Evolutionary conservation across 306 rosid genomes (phyloP), one percentile per base, ranked within the genome.

Genomic region (Neltuma alba): DNA sequence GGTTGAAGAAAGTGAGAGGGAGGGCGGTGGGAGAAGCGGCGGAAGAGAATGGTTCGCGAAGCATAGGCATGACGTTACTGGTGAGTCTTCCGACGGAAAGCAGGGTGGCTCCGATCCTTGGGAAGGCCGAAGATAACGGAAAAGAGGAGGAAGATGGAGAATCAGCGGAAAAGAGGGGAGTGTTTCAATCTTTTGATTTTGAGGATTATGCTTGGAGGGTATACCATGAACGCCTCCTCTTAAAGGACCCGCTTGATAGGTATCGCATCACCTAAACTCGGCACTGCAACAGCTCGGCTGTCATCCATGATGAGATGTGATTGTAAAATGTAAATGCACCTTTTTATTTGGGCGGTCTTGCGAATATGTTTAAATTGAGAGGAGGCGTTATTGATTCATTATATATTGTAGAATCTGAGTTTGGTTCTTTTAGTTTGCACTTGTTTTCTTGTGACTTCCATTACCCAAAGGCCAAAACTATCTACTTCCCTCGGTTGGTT

Each of bases 151-250:
- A 52, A 5, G 15, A 36, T 5, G 84, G 33, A 7, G 75, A 71
- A n/a, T 5, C 7, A 20, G 69, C 13, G 18, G 70, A 72, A 52
- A 54, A 79, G 57, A 50, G 25, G 69, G 75, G 50, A 57, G 41
- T 84, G 80, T 94, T 94, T 68, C 84, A 87, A 50, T 80, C 92
- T 9, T 88, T 94, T 80, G 86, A 79, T 47, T 91, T 94, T 61
- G 98, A 94, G 78, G 94, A 92, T 72, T 94, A 94, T 50, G 97
- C 98, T 27, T 92, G 96, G 97, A 90, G 91, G 79, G 89, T 83
- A 16, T 89, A 83, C 74, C 96, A 92, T 57, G 94, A 89, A 70
- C 89, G 89, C 41, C 83, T 88, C 27, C 72, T 31, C 38, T 79
- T 92, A 78, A 92, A 84, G 75, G 98, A 94, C 50, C 93, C 93